These are phyloP conservation scores for Lophiotrema nucula DNA, from an alignment of 495 filamentous ascomycete genomes.

Conservation along the genomic window DNA sequence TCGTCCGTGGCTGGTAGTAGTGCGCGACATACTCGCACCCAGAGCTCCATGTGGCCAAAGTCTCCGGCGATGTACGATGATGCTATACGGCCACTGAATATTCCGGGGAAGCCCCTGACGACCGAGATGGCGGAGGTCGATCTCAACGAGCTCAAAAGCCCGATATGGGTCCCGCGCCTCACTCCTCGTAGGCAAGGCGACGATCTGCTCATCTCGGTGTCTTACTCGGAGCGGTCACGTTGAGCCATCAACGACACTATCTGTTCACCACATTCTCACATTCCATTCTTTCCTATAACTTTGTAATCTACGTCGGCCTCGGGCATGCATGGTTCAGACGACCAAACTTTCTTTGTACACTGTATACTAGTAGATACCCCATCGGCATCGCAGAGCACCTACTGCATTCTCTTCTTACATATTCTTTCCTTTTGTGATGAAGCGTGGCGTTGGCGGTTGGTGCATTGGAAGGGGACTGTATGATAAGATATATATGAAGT, in stretches of 20 bases:
- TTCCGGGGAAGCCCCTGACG: conserved; percentile 2
- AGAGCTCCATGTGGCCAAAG: conserved; percentile 25
- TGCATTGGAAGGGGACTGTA: neutral
- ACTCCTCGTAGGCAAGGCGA: conserved; percentile 42
- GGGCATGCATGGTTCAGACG: neutral
- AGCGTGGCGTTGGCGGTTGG: conserved; percentile 5
- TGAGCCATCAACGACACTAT: too few species aligned
- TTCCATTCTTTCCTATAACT: too few species aligned
- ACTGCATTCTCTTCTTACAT: neutral
- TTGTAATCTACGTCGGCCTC: too few species aligned
- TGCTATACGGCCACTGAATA: conserved; percentile 14
- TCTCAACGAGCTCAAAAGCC: conserved; percentile 33
- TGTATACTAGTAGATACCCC: conserved; percentile 26
- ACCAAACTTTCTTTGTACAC: neutral
- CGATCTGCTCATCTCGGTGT: conserved; percentile 36
- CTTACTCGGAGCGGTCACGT: conserved; percentile 16
- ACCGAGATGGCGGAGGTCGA: neutral
- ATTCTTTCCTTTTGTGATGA: too few species aligned
- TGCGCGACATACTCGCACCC: neutral
- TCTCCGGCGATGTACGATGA: conserved; percentile 27
- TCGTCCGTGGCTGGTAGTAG: too few species aligned
- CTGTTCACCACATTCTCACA: too few species aligned
- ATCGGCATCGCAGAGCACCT: conserved; percentile 7
- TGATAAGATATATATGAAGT: conserved; percentile 13
- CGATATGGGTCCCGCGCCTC: conserved; percentile 40